Base-by-base conservation (phyloP, 352 stramenopile species). In the Blastocystis sp. region DNA sequence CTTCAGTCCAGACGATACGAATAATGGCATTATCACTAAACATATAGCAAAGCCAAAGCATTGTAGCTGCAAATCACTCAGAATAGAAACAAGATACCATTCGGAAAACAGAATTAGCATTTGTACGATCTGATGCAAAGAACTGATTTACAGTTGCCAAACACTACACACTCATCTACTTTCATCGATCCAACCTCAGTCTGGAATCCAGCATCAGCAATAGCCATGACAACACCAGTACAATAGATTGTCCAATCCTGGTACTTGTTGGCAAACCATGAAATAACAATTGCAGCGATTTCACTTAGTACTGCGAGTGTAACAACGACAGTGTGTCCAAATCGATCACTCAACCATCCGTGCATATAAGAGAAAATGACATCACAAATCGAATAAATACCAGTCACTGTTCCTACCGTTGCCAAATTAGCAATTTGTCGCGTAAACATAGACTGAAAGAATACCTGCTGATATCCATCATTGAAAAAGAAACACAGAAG, bases 381-480 rank as follows among this genome's bases (percentile, higher is more conserved):
- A 80, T 80, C 70, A 4, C 23, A 45, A 41, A 80, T 80, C 15
- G 41, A 80, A 53, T 61, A 80, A 13, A 80, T 13, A 7, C 39
- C 70, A 23, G 55, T 80, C 4, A 80, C 11, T 0, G 70, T 62
- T 18, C 70, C 70, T 3, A 80, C 70, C 34, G 70, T 61, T 29
- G 20, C 55, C 18, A 80, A 47, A 29, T 80, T 47, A 11, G 64
- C 45, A 41, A 80, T 50, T 23, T 80, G 70, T 26, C 70, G 70
- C 34, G 70, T 80, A 53, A 80, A 80, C 70, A 61, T 50, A 18
- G 39, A 63, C 26, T 29, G 53, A 0, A 80, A 23, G 45, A 80
- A 80, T 20, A 80, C 70, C n/a, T 80, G 70, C 54, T 80, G 70
- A 23, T 80, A 80, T 15, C 70, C 70, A n/a, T 64, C 45, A 41